Conservation (phyloP, 768 basidiomycete species). For the Cantharellus anzutake region DNA sequence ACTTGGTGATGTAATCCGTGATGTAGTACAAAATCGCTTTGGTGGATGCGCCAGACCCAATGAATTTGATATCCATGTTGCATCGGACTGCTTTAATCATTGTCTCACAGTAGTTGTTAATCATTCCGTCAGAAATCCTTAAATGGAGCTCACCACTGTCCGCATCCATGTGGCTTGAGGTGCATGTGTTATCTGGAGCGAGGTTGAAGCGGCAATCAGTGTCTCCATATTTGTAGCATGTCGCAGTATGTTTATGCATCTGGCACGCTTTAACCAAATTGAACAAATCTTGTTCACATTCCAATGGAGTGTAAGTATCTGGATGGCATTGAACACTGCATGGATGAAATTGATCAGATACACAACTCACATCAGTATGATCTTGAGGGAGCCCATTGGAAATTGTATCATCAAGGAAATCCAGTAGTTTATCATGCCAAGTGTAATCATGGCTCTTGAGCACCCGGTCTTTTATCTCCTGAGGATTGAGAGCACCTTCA, state of each 20-base stretch:
- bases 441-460: too few relatives aligned
- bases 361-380: neutral
- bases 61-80: constrained; percentile 32
- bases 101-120: constrained; percentile 26
- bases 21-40: constrained; percentile 29
- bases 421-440: too few relatives aligned
- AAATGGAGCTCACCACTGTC: constrained; percentile 12
- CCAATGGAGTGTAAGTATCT: neutral
- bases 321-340: neutral
- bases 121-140: constrained; percentile 20
- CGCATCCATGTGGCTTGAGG: constrained; percentile 13
- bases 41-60: constrained; percentile 24
- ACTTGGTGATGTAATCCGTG: constrained; percentile 31
- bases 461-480: too few relatives aligned
- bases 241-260: constrained; percentile 14
- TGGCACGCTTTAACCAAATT: neutral
- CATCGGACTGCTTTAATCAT: constrained; percentile 21
- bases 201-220: constrained; percentile 21
- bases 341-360: neutral
- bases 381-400: neutral
- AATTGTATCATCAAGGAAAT: too few relatives aligned
- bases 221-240: constrained; percentile 25
- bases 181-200: constrained; percentile 5
- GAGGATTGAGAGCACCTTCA: too few relatives aligned
- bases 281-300: neutral